Evolutionary conservation across 2,329 filamentous ascomycete genomes (phyloP).

Genomic region (Ploettnerulaceae sp.): DNA sequence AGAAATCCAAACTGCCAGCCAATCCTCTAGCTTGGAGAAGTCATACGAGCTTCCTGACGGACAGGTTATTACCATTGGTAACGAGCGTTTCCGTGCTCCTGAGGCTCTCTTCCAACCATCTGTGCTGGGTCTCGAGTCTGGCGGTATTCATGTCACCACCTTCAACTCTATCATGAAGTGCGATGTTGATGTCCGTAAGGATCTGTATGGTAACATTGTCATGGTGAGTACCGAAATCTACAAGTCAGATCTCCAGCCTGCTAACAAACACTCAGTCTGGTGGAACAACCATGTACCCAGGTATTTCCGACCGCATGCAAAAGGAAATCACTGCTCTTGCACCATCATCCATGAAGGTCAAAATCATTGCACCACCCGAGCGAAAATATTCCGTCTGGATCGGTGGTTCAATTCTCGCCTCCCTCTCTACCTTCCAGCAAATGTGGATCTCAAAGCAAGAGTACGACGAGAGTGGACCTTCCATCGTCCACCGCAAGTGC

Average conservation of each 20-base stretch:
- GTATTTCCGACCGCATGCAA: conserved; percentile 99
- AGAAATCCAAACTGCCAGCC: conserved; percentile 99
- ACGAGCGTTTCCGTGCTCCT: conserved; percentile 99
- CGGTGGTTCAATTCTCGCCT: conserved; percentile 99
- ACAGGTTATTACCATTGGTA: conserved; percentile 99
- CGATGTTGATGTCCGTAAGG: conserved; percentile 99
- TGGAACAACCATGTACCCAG: conserved; percentile 99
- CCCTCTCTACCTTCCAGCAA: conserved; percentile 99
- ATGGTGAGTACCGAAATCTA: conserved; percentile 66
- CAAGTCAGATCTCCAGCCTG: background rate
- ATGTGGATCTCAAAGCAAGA: conserved; percentile 99
- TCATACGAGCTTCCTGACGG: conserved; percentile 99
- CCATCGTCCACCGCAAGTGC: conserved; percentile 99
- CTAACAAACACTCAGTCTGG: conserved; percentile 64
- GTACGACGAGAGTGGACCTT: conserved; percentile 99
- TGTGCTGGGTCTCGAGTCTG: conserved; percentile 95
- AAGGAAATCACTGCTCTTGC: conserved; percentile 99
- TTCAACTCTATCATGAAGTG: conserved; percentile 99
- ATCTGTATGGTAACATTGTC: conserved; percentile 99
- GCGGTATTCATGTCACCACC: conserved; percentile 98
- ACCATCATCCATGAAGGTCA: conserved; percentile 99
- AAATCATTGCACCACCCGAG: conserved; percentile 99
- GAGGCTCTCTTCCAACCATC: conserved; percentile 99
- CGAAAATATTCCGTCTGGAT: conserved; percentile 99
- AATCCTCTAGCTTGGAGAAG: conserved; percentile 99